These are phyloP conservation scores for Schizophyllum commune DNA, from an alignment of 1,284 basidiomycete species.

Conservation along the genomic window DNA sequence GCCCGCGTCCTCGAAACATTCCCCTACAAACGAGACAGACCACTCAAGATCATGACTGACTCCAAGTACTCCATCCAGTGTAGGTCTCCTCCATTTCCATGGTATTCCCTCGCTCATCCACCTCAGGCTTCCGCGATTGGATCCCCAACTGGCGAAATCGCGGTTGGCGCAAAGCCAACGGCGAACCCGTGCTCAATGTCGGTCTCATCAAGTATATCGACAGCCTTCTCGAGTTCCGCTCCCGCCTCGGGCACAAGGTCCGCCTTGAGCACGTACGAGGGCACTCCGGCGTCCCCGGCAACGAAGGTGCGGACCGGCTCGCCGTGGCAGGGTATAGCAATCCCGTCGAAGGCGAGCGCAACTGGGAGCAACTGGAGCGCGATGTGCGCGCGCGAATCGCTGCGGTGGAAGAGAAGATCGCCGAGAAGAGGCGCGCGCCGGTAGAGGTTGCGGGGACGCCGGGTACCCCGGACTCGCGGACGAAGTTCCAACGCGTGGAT, in stretches of 20 bases:
- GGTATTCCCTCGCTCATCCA: neutral
- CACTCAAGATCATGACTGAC: conserved; percentile 68
- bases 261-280: conserved; percentile 61
- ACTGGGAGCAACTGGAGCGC: conserved; percentile 38
- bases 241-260: conserved; percentile 41
- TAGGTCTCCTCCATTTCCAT: conserved; percentile 20
- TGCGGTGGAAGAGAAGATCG: neutral
- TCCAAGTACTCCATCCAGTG: conserved; percentile 71
- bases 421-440: neutral
- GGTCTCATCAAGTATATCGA: conserved; percentile 57
- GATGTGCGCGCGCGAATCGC: conserved; percentile 11
- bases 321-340: conserved; percentile 49
- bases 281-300: conserved; percentile 64
- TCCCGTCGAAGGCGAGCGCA: conserved; percentile 35
- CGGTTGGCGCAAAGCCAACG: conserved; percentile 39
- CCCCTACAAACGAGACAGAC: conserved; percentile 37
- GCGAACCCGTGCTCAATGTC: conserved; percentile 56
- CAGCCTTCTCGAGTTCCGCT: conserved; percentile 44
- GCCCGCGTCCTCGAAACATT: conserved; percentile 63
- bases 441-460: neutral
- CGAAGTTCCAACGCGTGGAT: conserved; percentile 8
- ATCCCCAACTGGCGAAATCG: conserved; percentile 51
- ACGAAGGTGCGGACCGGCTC: conserved; percentile 69
- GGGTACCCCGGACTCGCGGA: neutral
- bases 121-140: conserved; percentile 57